A percentile compares a stretch with the other conserved stretches of the same genome.
phyloP scores from a whole-genome alignment of 805 yeast species.

The Peterozyma toletana region DNA sequence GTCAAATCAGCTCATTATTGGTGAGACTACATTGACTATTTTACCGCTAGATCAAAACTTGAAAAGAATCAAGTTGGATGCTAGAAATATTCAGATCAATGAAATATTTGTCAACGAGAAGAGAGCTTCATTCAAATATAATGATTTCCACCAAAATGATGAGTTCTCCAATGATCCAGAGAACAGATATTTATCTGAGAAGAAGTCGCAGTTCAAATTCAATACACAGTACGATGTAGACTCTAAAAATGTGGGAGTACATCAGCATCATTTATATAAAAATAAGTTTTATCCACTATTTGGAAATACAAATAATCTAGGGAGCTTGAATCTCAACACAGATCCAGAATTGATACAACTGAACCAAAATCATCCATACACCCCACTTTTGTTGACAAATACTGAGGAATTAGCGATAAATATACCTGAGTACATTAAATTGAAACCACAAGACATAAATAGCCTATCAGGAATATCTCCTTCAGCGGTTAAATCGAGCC shows the following conservation, averaged over 20 bases:
- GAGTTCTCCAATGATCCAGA: slow-evolving; percentile 23
- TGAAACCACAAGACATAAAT: slow-evolving; percentile 49
- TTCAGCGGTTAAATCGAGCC: slow-evolving; percentile 27
- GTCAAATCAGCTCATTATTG: slow-evolving; percentile 47
- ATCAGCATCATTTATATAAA: slow-evolving; percentile 55
- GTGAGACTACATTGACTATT: slow-evolving; percentile 77
- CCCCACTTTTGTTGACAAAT: slow-evolving; percentile 22
- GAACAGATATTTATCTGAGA: slow-evolving; percentile 21
- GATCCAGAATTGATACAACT: slow-evolving; percentile 11
- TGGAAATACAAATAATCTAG: slow-evolving; percentile 33
- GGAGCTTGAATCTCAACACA: slow-evolving; percentile 20
- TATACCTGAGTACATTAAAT: slow-evolving; percentile 59
- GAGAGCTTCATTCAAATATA: slow-evolving; percentile 45
- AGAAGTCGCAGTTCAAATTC: slow-evolving; percentile 9
- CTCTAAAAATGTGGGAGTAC: slow-evolving; percentile 30
- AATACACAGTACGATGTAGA: slow-evolving; percentile 31
- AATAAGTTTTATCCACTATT: slow-evolving; percentile 46
- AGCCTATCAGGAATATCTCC: slow-evolving; percentile 25
- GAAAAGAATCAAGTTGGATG: slow-evolving; percentile 62
- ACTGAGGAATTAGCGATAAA: slow-evolving; percentile 60
- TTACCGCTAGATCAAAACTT: slow-evolving; percentile 61
- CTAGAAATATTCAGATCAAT: slow-evolving; percentile 64
- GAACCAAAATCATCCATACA: slow-evolving; percentile 16
- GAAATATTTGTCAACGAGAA: slow-evolving; percentile 61
- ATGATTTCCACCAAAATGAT: slow-evolving; percentile 38